phyloP scores from a whole-genome alignment of 2,329 filamentous ascomycete genomes.

The Daldinia sp. region DNA sequence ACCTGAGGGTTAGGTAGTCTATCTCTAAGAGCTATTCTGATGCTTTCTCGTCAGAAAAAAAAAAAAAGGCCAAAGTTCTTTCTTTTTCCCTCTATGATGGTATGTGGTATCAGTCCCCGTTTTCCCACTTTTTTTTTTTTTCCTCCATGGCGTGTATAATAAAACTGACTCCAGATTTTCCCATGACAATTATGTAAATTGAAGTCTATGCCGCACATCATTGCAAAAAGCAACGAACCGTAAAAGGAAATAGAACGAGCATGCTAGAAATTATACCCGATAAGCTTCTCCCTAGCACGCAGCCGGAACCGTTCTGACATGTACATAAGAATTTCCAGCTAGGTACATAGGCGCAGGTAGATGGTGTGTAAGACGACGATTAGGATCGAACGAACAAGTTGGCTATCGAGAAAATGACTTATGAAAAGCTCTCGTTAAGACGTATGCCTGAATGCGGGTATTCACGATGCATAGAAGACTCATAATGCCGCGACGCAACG shows the following conservation, averaged over 20 bases:
- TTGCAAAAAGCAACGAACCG: slow-evolving; percentile 29
- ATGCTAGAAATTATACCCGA: slow-evolving; percentile 11
- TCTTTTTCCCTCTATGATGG: slow-evolving; percentile 38
- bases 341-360: slow-evolving; percentile 19
- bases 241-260: slow-evolving; percentile 10
- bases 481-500: slow-evolving; percentile 32
- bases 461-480: not conserved
- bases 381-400: not conserved
- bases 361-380: slow-evolving; percentile 17
- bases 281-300: slow-evolving; percentile 10
- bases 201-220: slow-evolving; percentile 33
- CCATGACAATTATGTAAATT: slow-evolving; percentile 26
- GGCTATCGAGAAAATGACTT: slow-evolving; percentile 11
- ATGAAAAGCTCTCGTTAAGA: not conserved
- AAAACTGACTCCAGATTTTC: slow-evolving; percentile 32
- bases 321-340: slow-evolving; percentile 23
- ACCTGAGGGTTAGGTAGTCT: slow-evolving; percentile 23
- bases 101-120: slow-evolving; percentile 39
- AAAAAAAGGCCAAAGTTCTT: slow-evolving; percentile 19
- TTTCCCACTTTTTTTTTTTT: slow-evolving; percentile 19
- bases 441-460: not conserved
- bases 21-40: slow-evolving; percentile 32
- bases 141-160: slow-evolving; percentile 22
- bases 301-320: slow-evolving; percentile 10
- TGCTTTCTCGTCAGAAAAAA: slow-evolving; percentile 20